Percentiles rank a stretch among this genome's conserved stretches.
Conservation (phyloP, 306 rosid genomes). For the Psophocarpus tetragonolobus region DNA sequence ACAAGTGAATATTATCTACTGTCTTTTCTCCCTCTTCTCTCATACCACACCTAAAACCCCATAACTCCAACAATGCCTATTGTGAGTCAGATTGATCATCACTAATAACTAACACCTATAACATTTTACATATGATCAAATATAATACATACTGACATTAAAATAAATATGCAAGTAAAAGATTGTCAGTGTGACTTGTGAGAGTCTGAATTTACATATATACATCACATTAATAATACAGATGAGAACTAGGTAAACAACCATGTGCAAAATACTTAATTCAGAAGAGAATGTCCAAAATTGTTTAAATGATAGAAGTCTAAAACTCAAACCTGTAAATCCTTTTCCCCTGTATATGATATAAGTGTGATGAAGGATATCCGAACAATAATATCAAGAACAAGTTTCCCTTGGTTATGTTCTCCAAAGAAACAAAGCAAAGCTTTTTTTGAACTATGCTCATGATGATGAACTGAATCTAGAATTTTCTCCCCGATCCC, state of each 20-base stretch:
- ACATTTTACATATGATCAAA: neutral
- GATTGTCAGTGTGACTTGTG: neutral
- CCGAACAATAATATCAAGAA: constrained; percentile 85
- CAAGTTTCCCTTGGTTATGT: constrained; percentile 76
- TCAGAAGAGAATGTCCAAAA: constrained; percentile 3
- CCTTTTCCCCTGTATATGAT: constrained; percentile 88
- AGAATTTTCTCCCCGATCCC: constrained; percentile 49
- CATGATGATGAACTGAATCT: constrained; percentile 48
- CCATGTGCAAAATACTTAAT: constrained; percentile 9
- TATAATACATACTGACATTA: neutral
- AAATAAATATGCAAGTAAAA: neutral
- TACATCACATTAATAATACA: constrained; percentile 19
- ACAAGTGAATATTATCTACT: neutral
- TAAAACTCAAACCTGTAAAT: constrained; percentile 73
- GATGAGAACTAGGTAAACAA: constrained; percentile 30
- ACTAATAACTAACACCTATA: neutral
- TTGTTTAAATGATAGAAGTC: constrained; percentile 29
- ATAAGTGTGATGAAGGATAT: constrained; percentile 68
- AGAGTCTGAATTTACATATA: neutral
- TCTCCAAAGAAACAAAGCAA: constrained; percentile 76
- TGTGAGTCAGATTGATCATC: constrained; percentile 8
- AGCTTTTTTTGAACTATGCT: constrained; percentile 50
- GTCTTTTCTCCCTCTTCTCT: neutral
- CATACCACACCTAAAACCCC: neutral
- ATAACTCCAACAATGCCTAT: neutral